Evolutionary conservation across 2,329 filamentous ascomycete genomes (phyloP), one percentile per base, ranked within the genome.

Genomic region (Pezicula neosporulosa): DNA sequence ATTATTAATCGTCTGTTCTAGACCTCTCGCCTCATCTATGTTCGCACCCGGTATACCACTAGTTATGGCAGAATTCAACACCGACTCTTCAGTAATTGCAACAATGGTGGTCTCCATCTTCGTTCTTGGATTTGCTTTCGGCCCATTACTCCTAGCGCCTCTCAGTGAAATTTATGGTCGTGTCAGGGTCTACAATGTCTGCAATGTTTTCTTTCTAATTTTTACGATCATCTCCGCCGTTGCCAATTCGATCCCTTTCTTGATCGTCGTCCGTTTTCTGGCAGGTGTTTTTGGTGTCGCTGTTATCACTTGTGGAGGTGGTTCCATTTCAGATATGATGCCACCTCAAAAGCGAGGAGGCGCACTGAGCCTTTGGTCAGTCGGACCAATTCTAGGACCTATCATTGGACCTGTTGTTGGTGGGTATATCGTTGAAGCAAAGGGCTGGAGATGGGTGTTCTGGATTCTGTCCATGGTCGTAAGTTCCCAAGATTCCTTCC

Each of bases 101-200:
- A 70, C 65, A 0, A 58, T 72, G 6, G 69, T 69, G 44, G 66
- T 72, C 19, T 72, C 70, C 13, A 62, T 72, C 9, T 72, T 70
- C 53, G 70, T 72, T n/a, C 45, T 72, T 19, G 70, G 70, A 16
- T 72, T 72, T 50, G 69, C 69, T 3, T 57, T 72, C 44, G 66
- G 70, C 12, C 70, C 70, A 15, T 55, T 72, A 35, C 55, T 71
- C 3, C 72, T 69, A 68, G 69, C 51, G 8, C 56, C 56, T 13
- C 38, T 58, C 45, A 36, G 28, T 21, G 44, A 87, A 60, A 63
- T 86, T n/a, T 81, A 78, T 47, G 83, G 80, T 1, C 75, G 84
- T 3, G 66, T 80, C 4, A 66, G 24, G 7, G 24, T 24, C 24
- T 24, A 24, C 24, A 24, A 24, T 4, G 24, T 24, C 24, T 24